Conservation (phyloP, 352 stramenopile genomes). For the Phytophthora rubi region DNA sequence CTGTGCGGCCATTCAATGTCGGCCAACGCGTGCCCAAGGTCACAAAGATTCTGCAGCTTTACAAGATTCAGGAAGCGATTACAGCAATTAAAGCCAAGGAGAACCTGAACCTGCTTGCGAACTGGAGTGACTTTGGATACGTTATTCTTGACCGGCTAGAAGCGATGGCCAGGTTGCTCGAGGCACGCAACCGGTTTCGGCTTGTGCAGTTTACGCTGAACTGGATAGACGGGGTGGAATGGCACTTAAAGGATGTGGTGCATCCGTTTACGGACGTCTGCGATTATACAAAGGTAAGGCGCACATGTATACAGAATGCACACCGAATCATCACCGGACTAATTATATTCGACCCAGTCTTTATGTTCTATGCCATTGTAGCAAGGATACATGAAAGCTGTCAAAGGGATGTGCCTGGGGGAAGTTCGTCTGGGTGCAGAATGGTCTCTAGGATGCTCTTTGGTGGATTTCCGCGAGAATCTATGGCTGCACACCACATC, state of each 20-base stretch:
- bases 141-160: conserved; percentile 5
- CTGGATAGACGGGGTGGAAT: conserved; percentile 7
- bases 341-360: no score
- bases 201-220: not conserved
- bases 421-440: not conserved
- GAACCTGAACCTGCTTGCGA: not conserved
- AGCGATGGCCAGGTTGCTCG: not conserved
- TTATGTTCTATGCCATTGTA: not conserved
- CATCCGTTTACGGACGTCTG: not conserved
- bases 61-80: not conserved
- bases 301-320: no score
- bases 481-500: conserved; percentile 16
- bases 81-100: not conserved
- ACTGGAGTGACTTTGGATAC: not conserved
- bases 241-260: conserved; percentile 1
- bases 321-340: no score
- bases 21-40: not conserved
- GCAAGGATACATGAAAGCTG: conserved; percentile 1
- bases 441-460: not conserved
- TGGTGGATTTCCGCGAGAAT: conserved; percentile 15
- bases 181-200: conserved; percentile 3
- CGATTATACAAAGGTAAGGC: conserved; percentile 2
- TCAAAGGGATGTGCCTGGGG: not conserved
- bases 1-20: no score
- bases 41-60: not conserved